phyloP scores from a whole-genome alignment of 495 filamentous ascomycete genomes.

The Tuber calosporum region DNA sequence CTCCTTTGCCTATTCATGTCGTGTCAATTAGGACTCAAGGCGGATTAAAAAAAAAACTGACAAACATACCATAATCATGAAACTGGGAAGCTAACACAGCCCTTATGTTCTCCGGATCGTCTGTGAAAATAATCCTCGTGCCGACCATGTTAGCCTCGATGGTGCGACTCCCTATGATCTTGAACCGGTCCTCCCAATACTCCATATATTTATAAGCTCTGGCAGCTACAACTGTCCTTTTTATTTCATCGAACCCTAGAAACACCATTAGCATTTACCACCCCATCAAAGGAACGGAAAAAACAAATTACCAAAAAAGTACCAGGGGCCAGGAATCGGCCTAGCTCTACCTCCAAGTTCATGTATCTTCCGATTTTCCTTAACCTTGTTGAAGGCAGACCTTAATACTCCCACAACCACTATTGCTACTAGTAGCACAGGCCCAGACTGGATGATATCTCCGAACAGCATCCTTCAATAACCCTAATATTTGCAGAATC shows the following conservation, averaged over 20 bases:
- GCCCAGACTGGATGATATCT: slow-evolving; percentile 6
- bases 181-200: slow-evolving; percentile 54
- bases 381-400: slow-evolving; percentile 30
- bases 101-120: slow-evolving; percentile 61
- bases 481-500: neutral
- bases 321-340: neutral
- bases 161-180: slow-evolving; percentile 47
- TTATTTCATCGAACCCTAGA: slow-evolving; percentile 58
- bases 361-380: slow-evolving; percentile 45
- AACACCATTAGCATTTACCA: neutral
- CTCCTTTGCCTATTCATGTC: slow-evolving; percentile 66
- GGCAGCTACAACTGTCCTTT: slow-evolving; percentile 48
- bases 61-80: slow-evolving; percentile 49
- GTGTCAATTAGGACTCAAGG: slow-evolving; percentile 37
- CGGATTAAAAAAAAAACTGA: too few relatives aligned
- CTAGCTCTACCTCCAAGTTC: slow-evolving; percentile 45
- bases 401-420: slow-evolving; percentile 16
- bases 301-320: neutral
- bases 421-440: slow-evolving; percentile 9
- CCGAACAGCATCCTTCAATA: slow-evolving; percentile 25
- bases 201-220: slow-evolving; percentile 52
- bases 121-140: slow-evolving; percentile 57
- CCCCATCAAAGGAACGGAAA: neutral
- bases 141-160: slow-evolving; percentile 54
- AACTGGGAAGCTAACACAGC: slow-evolving; percentile 76